These are phyloP conservation scores for Selaginella tamariscina DNA, from an alignment of 75 land plant species.

Conservation along the genomic window DNA sequence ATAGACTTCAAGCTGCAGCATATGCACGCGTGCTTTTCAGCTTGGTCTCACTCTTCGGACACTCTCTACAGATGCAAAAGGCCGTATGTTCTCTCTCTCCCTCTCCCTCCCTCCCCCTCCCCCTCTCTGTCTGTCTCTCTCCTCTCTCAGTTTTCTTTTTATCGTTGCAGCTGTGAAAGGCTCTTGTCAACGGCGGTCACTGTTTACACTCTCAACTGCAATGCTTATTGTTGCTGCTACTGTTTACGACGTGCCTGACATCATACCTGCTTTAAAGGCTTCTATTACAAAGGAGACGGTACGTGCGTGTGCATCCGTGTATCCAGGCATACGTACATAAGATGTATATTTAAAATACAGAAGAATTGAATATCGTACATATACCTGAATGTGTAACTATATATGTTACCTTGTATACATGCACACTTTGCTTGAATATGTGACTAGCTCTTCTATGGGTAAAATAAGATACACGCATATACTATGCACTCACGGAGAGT, in stretches of 20 bases:
- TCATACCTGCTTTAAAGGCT: constrained; percentile 39
- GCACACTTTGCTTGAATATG: too few relatives aligned
- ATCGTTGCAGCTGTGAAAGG: neutral
- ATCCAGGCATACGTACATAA: too few relatives aligned
- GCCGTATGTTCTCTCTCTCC: constrained; percentile 37
- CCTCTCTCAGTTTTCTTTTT: neutral
- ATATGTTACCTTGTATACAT: too few relatives aligned
- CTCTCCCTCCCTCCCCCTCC: too few relatives aligned
- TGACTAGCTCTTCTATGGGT: too few relatives aligned
- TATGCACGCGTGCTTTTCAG: constrained; percentile 58
- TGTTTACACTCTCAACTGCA: constrained; percentile 61
- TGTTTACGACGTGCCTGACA: constrained; percentile 51
- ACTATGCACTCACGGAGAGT: too few relatives aligned
- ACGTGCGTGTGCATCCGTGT: too few relatives aligned
- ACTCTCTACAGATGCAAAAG: constrained; percentile 45
- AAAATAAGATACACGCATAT: too few relatives aligned
- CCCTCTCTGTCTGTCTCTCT: too few relatives aligned
- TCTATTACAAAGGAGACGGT: constrained; percentile 38
- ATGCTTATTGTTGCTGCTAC: constrained; percentile 80
- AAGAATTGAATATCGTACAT: too few relatives aligned
- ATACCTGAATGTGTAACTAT: too few relatives aligned
- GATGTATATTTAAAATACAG: too few relatives aligned
- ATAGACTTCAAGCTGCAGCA: constrained; percentile 51
- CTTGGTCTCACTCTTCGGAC: constrained; percentile 62
- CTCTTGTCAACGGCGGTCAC: constrained; percentile 41